Evolutionary conservation across 805 yeast species (phyloP).

Genomic region (Candida insectalens): DNA sequence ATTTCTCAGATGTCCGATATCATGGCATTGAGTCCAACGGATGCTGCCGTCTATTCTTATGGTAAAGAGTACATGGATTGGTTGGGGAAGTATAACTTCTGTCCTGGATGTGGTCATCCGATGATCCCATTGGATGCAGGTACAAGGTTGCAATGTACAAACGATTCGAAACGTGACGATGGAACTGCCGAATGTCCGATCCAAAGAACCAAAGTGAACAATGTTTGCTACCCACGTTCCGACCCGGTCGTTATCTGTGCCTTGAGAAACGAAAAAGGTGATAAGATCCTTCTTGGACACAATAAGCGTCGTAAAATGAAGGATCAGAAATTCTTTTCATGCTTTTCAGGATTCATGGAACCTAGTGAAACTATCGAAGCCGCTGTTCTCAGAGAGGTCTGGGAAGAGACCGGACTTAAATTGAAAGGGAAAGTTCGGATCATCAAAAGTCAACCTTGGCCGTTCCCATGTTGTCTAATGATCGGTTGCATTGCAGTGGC

Average conservation of each 20-base stretch:
- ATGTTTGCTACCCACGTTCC: constrained; percentile 84
- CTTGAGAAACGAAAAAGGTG: constrained; percentile 49
- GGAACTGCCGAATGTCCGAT: constrained; percentile 22
- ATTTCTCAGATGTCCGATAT: constrained; percentile 12
- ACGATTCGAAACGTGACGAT: constrained; percentile 16
- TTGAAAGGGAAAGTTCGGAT: constrained; percentile 44
- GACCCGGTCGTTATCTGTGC: constrained; percentile 86
- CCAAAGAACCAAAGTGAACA: constrained; percentile 43
- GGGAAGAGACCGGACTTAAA: constrained; percentile 90
- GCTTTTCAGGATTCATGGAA: constrained; percentile 94
- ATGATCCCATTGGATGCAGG: constrained; percentile 62
- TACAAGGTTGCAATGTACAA: constrained; percentile 45
- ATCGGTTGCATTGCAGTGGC: constrained; percentile 77
- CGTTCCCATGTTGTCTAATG: constrained; percentile 90
- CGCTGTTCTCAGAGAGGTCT: constrained; percentile 80
- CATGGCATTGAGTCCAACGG: constrained; percentile 22
- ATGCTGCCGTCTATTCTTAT: constrained; percentile 68
- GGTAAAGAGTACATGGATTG: constrained; percentile 82
- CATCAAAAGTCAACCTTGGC: constrained; percentile 90
- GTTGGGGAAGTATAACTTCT: constrained; percentile 61
- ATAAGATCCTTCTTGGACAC: constrained; percentile 62
- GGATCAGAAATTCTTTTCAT: constrained; percentile 49
- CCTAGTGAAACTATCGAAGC: constrained; percentile 89
- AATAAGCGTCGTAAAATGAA: constrained; percentile 34
- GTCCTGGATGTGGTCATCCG: constrained; percentile 78